Base-by-base conservation (phyloP, 1,284 basidiomycete genomes). In the Phenoliferia sp. region DNA sequence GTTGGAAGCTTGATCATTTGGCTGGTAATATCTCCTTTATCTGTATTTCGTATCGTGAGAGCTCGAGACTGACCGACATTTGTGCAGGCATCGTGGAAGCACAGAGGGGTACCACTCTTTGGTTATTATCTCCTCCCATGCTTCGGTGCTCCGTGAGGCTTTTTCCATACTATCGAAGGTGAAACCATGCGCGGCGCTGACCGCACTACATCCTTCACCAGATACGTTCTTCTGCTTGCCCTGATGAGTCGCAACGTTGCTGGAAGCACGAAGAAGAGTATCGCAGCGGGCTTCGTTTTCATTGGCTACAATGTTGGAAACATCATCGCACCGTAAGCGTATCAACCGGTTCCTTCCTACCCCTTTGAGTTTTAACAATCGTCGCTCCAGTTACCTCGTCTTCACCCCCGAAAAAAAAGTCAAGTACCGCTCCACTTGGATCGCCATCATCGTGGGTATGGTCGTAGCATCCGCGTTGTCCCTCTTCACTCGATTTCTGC, bases 361-460 rank as follows among this genome's bases (percentile, higher is more conserved):
- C 3, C 15, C 26, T 7, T 66, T 33, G 80, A 73, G 3, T 19
- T 16, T 54, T 50, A 29, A 78, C 44, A 80, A 79, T 70, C n/a
- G 57, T 2, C 3, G 7, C 12, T n/a, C 9, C 57, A 58, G 57
- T 0, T 82, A 82, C 68, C 73, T 74, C 56, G 76, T 78, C 5
- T 59, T 75, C 19, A 73, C 72, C 3, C 70, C 65, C 7, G 76
- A 77, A 65, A 73, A 67, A 31, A 55, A 63, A 2, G 77, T 79
- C 70, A 80, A 82, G 69, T 83, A 82, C 70, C 78, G 80, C 16
- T 77, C 77, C 28, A 81, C 82, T 2, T 83, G 82, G 80, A 81
- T 82, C 66, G 74, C 79, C 44, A 77, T 82, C 59, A 79, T 81
- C 56, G 77, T 79, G 32, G 55, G 44, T 34, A 55, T 50, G 48